Conservation (phyloP, 179 eudicot genomes). For the Beta macrorhiza region DNA sequence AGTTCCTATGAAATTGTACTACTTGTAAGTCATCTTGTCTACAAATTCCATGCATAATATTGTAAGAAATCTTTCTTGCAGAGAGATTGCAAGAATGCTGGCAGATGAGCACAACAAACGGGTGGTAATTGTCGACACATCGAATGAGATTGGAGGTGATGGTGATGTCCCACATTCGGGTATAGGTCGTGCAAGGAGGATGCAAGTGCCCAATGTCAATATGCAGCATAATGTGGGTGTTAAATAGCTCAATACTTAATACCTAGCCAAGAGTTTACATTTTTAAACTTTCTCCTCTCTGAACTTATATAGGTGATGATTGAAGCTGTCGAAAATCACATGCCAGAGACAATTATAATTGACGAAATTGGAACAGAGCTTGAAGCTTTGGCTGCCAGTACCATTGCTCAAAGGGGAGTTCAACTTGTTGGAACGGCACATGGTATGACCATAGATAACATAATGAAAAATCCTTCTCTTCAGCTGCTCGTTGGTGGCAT, state of each 20-base stretch:
- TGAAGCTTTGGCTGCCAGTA: slow-evolving; percentile 97
- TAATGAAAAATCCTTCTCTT: slow-evolving; percentile 86
- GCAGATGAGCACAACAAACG: slow-evolving; percentile 90
- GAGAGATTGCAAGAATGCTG: slow-evolving; percentile 89
- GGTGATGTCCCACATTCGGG: slow-evolving; percentile 99
- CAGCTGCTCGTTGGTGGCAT: slow-evolving; percentile 96
- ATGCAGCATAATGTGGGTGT: slow-evolving; percentile 90
- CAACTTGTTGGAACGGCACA: slow-evolving; percentile 99
- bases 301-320: slow-evolving; percentile 74
- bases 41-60: neutral
- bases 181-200: slow-evolving; percentile 92
- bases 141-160: slow-evolving; percentile 98
- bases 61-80: slow-evolving; percentile 26
- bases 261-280: neutral
- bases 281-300: neutral
- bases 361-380: slow-evolving; percentile 98
- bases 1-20: neutral
- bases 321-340: slow-evolving; percentile 98
- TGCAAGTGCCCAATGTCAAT: slow-evolving; percentile 97
- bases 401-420: slow-evolving; percentile 98
- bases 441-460: slow-evolving; percentile 88
- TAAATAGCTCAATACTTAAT: slow-evolving; percentile 13
- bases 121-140: slow-evolving; percentile 92
- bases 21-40: neutral
- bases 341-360: slow-evolving; percentile 92